Evolutionary conservation across 768 basidiomycete genomes (phyloP).

Genomic region (Suillus fuscotomentosus): DNA sequence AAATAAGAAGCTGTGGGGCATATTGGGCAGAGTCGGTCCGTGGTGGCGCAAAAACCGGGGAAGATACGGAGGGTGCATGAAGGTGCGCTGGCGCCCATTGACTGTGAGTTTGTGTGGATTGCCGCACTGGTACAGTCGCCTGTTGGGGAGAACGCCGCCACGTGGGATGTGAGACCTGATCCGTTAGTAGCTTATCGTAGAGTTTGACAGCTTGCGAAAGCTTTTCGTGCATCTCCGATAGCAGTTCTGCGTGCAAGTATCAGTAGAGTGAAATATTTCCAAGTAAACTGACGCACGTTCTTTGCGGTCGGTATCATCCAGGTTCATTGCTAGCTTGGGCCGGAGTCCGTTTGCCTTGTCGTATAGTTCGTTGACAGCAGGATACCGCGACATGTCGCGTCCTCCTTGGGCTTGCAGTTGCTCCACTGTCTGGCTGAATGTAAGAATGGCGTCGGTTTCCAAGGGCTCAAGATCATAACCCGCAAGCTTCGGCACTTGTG

Average conservation of each 20-base stretch:
- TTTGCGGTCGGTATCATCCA: conserved; percentile 85
- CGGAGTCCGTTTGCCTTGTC: conserved; percentile 77
- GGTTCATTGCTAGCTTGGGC: conserved; percentile 78
- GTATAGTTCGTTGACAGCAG: conserved; percentile 80
- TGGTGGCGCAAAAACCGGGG: conserved; percentile 19
- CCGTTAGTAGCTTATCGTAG: conserved; percentile 85
- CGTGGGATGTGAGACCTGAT: conserved; percentile 72
- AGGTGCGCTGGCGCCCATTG: conserved; percentile 24
- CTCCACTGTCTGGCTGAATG: conserved; percentile 89
- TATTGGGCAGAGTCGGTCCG: conserved; percentile 18
- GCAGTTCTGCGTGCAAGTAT: conserved; percentile 53
- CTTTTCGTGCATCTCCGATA: conserved; percentile 94
- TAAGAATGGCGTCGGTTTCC: conserved; percentile 84
- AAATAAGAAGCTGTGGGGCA: conserved; percentile 15
- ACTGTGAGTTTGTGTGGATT: conserved; percentile 26
- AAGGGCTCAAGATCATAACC: conserved; percentile 78
- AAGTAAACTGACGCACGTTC: conserved; percentile 56
- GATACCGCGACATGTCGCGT: conserved; percentile 75
- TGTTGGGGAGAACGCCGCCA: conserved; percentile 45
- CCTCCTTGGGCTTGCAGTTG: conserved; percentile 79
- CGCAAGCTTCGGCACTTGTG: conserved; percentile 53
- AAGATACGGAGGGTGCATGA: conserved; percentile 15
- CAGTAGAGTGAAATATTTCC: background rate
- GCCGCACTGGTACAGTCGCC: background rate
- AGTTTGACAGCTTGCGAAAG: conserved; percentile 88